Percentiles rank a stretch among this genome's conserved stretches.
These are phyloP conservation scores for Oryza longistaminata DNA, from an alignment of 176 grass and related monocot genomes.

Conservation along the genomic window DNA sequence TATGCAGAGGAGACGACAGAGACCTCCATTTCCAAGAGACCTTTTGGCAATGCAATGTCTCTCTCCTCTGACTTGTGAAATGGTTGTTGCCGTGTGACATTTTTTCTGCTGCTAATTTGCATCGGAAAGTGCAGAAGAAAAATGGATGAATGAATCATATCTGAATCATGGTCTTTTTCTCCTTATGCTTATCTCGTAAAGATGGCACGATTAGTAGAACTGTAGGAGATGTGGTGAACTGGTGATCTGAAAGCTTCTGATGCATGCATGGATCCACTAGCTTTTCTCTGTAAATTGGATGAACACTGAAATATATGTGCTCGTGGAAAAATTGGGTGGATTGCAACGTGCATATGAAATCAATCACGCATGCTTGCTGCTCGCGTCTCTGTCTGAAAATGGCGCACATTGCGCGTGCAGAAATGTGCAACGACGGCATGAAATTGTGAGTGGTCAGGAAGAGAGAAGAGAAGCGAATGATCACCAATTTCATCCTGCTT, in stretches of 20 bases:
- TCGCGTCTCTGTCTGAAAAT: not conserved
- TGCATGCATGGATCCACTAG: not conserved
- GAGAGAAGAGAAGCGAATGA: not conserved
- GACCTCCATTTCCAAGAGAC: not conserved
- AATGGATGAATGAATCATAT: not conserved
- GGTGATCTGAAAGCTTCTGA: not conserved
- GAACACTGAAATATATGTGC: not conserved
- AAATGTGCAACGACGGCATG: not conserved
- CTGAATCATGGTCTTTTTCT: not conserved
- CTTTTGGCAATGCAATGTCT: not conserved
- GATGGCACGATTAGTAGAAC: not conserved
- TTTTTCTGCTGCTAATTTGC: not conserved
- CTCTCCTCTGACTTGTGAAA: not conserved
- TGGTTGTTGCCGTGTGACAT: not conserved
- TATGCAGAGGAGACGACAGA: not conserved
- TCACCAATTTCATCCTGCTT: not conserved
- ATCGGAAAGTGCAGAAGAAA: not conserved
- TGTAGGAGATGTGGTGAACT: not conserved
- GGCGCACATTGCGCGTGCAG: not conserved
- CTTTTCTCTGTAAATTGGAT: not conserved
- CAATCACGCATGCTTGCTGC: not conserved
- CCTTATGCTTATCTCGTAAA: not conserved
- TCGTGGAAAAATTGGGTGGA: not conserved
- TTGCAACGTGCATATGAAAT: not conserved
- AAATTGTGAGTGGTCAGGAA: not conserved